Percentiles rank a stretch among this genome's conserved stretches.
Conservation (phyloP, 1,139 yeast species). For the Saccharomyces pastorianus region DNA sequence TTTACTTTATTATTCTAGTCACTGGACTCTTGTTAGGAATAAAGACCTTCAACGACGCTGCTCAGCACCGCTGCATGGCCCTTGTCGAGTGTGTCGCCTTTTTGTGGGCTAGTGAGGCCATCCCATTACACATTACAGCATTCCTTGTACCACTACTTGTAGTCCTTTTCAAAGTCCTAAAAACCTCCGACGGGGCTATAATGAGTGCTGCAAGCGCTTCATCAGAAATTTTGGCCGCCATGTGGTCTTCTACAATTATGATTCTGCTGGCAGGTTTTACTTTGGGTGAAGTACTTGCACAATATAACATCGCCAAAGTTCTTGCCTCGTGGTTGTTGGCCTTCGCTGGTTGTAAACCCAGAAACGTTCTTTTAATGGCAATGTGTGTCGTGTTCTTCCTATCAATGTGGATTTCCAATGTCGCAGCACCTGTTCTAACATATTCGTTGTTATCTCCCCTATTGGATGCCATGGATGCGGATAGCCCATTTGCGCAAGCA, state of each 20-base stretch:
- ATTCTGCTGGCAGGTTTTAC: constrained; percentile 66
- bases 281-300: constrained; percentile 63
- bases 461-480: constrained; percentile 53
- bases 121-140: constrained; percentile 63
- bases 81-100: constrained; percentile 60
- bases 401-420: constrained; percentile 75
- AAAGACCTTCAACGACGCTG: constrained; percentile 50
- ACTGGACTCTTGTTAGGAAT: constrained; percentile 45
- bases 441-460: constrained; percentile 60
- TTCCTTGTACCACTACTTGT: constrained; percentile 51
- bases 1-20: constrained; percentile 38
- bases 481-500: constrained; percentile 54
- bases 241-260: constrained; percentile 73
- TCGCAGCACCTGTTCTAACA: constrained; percentile 70
- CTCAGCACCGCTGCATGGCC: constrained; percentile 61
- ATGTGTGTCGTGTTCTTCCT: constrained; percentile 63
- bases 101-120: constrained; percentile 66
- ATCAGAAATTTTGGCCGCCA: constrained; percentile 45
- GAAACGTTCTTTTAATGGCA: constrained; percentile 51
- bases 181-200: constrained; percentile 44
- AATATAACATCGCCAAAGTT: constrained; percentile 61
- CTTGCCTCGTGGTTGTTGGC: constrained; percentile 58
- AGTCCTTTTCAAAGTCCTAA: constrained; percentile 49
- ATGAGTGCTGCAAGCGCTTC: constrained; percentile 51
- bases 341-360: constrained; percentile 59